Base-by-base conservation (phyloP, 306 rosid genomes). In the Coriaria nepalensis region DNA sequence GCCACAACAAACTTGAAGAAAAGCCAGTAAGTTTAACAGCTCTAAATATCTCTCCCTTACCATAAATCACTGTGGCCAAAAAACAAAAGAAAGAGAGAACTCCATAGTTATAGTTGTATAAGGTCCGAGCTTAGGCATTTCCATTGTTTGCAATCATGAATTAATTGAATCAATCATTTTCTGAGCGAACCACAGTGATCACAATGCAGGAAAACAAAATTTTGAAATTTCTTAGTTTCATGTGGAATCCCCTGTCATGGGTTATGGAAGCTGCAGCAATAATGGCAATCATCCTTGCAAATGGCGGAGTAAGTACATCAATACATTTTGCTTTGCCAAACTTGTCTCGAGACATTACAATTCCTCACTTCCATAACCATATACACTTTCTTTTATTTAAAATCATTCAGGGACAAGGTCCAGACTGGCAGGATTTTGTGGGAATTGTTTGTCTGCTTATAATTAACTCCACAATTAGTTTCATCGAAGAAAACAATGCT, bases 241-340 rank as follows among this genome's bases (percentile, higher is more conserved):
- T 85, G 93, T 85, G 95, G 95, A 85, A 85, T 57, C 95, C 95
- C 50, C 64, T 85, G 61, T 85, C 95, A 62, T 85, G 95, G 95
- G 95, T 85, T 63, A 85, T 81, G 95, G 95, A 85, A 78, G 95
- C 95, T 52, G 95, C 95, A 42, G 95, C 95, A 40, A 10, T 85
- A 41, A 85, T 85, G 93, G 95, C 95, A 6, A 82, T 85, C 52
- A 68, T 40, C 72, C 93, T 85, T 47, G 95, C 95, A 52, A 85
- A 85, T 49, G 95, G 95, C 0, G 95, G 95, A 52, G 95, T 81
- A 59, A 85, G 93, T 73, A 56, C 35, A 45, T 8, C 50, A 12
- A 45, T 20, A 44, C 34, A 6, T 41, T 37, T 13, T 34, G 13
- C 10, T 29, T 38, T 43, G 49, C 52, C 46, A 45, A 4, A 42